phyloP scores from a whole-genome alignment of 345 rosid genomes.

The Camelina neglecta region DNA sequence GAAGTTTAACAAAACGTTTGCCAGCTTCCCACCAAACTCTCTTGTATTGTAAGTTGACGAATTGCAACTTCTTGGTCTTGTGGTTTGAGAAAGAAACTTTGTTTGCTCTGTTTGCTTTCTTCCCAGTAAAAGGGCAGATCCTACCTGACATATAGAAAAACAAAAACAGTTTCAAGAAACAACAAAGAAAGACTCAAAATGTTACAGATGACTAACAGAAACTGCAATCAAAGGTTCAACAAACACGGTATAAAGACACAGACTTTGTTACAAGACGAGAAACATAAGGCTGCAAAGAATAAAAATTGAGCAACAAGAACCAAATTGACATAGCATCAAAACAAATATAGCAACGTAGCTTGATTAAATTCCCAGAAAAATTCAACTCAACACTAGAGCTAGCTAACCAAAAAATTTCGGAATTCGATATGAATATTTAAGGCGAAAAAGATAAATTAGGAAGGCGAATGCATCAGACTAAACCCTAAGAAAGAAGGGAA shows the following conservation, averaged over 20 bases:
- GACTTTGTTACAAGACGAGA: background rate
- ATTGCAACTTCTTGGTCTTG: conserved; percentile 90
- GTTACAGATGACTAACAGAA: background rate
- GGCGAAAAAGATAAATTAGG: background rate
- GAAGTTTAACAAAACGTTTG: conserved; percentile 77
- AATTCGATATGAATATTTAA: background rate
- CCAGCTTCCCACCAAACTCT: conserved; percentile 98
- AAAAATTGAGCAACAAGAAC: background rate
- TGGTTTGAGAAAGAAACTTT: conserved; percentile 94
- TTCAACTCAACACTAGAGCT: conserved; percentile 8
- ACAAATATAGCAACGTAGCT: background rate
- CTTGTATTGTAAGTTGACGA: conserved; percentile 92
- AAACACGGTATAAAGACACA: no score
- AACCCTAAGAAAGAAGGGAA: background rate
- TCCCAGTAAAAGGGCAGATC: conserved; percentile 90
- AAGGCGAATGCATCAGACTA: background rate
- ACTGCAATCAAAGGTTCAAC: no score
- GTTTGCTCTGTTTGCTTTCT: conserved; percentile 91
- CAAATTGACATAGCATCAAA: background rate
- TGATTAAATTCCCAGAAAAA: background rate
- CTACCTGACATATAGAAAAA: conserved; percentile 58
- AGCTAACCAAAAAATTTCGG: background rate
- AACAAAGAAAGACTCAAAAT: background rate
- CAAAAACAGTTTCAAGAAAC: conserved; percentile 9
- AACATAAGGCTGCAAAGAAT: background rate